Base-by-base conservation (phyloP, 768 basidiomycete species). In the Exidia glandulosa region DNA sequence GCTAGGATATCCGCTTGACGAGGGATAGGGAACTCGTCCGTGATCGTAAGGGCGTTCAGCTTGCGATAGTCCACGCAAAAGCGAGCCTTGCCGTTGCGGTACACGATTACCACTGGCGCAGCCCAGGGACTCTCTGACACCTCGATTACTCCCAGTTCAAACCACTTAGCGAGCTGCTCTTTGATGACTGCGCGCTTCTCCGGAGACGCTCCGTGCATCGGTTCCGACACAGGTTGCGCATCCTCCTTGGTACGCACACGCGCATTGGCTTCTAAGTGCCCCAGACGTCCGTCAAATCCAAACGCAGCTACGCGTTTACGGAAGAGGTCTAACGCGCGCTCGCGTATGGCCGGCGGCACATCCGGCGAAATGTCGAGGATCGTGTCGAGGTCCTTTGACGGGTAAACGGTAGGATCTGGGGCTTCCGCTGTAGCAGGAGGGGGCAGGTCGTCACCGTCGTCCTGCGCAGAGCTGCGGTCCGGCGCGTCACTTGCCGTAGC, bases 51-150 rank as follows among this genome's bases (percentile, higher is more conserved):
- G 3, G 60, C 63, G 58, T 72, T 72, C 14, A 72, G 65, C 54
- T 64, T 63, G 1, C 74, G 56, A 41, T 72, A 71, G 57, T 77
- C 74, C 9, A 77, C 65, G 7, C 69, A 70, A 52, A 78, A 63
- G 0, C 72, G 63, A 0, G 75, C 69, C 59, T 77, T 77, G 0
- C 64, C 63, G 47, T 76, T 75, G 1, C 71, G 60, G 58, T 76
- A 77, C 0, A 71, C 72, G 3, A 76, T 74, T 16, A 73, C 58
- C 0, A 61, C 66, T 0, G 72, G 72, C 2, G 66, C 66, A 16
- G 59, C 66, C 72, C 72, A 79, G 0, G 75, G 76, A 60, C 76
- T 76, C 2, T 61, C 58, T 0, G 75, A 77, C 0, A 70, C 71
- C 57, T 79, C 74, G 29, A 78, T 76, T 0, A 78, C 72, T 0